Conservation (phyloP, 352 stramenopile species). For the Phytophthora fragariae region DNA sequence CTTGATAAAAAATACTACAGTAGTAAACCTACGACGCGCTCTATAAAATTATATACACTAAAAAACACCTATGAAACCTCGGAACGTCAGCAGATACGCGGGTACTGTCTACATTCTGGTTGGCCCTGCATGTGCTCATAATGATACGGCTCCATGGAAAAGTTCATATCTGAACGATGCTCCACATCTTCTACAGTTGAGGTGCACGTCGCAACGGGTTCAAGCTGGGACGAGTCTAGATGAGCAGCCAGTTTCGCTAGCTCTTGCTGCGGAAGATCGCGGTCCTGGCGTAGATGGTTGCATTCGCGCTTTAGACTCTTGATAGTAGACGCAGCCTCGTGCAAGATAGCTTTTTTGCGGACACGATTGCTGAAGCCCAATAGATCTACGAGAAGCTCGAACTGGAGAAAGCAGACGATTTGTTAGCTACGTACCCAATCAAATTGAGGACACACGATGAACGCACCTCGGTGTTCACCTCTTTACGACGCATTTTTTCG, state of each 20-base stretch:
- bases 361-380: conserved; percentile 63
- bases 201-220: neutral
- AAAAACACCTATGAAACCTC: too few species aligned
- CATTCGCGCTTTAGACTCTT: conserved; percentile 60
- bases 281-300: conserved; percentile 58
- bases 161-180: neutral
- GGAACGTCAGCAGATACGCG: neutral
- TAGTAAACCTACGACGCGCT: too few species aligned
- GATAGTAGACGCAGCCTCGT: conserved; percentile 63
- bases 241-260: conserved; percentile 56
- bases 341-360: conserved; percentile 65
- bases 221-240: conserved; percentile 18
- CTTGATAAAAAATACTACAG: too few species aligned
- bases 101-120: neutral
- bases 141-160: neutral
- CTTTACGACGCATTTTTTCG: conserved; percentile 74
- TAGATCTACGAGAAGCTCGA: conserved; percentile 65
- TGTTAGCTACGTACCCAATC: neutral
- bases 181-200: neutral
- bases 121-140: neutral
- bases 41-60: too few species aligned
- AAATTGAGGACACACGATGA: neutral
- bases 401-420: conserved; percentile 32
- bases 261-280: conserved; percentile 65
- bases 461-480: conserved; percentile 71